Base-by-base conservation (phyloP, 2,329 filamentous ascomycete genomes). In the Raffaelea albimanens region DNA sequence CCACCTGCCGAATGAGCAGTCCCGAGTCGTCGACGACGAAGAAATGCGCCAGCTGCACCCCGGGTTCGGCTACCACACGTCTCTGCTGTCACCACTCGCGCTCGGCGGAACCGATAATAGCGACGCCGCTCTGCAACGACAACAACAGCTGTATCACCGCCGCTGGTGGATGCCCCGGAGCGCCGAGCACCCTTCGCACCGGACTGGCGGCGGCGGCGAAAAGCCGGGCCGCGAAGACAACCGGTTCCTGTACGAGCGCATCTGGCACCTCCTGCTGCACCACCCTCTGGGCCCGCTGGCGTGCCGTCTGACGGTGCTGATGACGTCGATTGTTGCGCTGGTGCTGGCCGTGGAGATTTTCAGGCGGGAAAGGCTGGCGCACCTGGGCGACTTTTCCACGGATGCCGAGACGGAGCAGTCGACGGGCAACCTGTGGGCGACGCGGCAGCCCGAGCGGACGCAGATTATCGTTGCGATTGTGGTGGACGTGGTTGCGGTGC, bases 401-500 rank as follows among this genome's bases (percentile, higher is more conserved):
- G 21, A 44, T 40, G 33, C 23, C 56, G 67, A 59, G 49, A 63
- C 13, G 34, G 18, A 16, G 14, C 5, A 16, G 34, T 38, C 34
- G 34, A 38, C 34, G 5, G 34, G 34, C 34, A 38, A 16, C 14
- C 34, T 38, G 14, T 38, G 34, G 34, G 34, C 59, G 63, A 62
- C 60, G 25, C 66, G 71, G 2, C 49, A 55, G 8, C 56, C 58
- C 2, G 82, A 87, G 61, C 80, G 78, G 25, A 80, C 84, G 36
- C 94, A 93, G 45, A 85, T 88, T 8, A 78, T 89, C 50, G 89
- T 97, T 68, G 91, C 91, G 25, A 83, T 97, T 46, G 79, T 87
- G 33, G 86, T 98, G 36, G 91, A 97, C 64, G 81, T 84, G 7
- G 76, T 97, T 14, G 91, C 93, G 3, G 76, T 97, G 50, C 80